Evolutionary conservation across 441 rosid species (phyloP).

Genomic region (Adansonia gregorii): DNA sequence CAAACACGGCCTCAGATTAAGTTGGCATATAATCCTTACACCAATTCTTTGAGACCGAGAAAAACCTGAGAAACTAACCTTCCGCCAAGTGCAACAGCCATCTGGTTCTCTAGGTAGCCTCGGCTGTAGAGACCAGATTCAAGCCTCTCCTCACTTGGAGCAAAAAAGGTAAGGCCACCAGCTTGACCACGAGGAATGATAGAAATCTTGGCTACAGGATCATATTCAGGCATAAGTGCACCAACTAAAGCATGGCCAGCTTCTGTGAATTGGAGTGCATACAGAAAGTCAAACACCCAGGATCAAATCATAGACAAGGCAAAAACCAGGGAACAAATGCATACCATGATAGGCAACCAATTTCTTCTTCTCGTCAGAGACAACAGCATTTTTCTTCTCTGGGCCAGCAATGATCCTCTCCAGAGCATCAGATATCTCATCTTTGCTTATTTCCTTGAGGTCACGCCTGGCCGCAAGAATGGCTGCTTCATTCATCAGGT

Average conservation of each 20-base stretch:
- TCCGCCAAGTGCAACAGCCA: constrained; percentile 97
- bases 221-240: constrained; percentile 93
- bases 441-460: constrained; percentile 94
- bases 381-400: constrained; percentile 93
- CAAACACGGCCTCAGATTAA: neutral
- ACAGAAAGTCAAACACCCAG: constrained; percentile 22
- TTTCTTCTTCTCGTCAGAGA: constrained; percentile 85
- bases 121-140: constrained; percentile 94
- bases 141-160: constrained; percentile 94
- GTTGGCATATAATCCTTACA: neutral
- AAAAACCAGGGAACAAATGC: neutral
- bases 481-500: constrained; percentile 95
- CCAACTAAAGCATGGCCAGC: constrained; percentile 97
- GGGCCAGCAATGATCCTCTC: constrained; percentile 99
- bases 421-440: constrained; percentile 91
- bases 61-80: constrained; percentile 52
- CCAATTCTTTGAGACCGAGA: neutral
- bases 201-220: constrained; percentile 93
- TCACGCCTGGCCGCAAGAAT: constrained; percentile 93
- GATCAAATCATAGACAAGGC: neutral
- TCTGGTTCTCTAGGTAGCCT: constrained; percentile 94
- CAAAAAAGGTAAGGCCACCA: constrained; percentile 91
- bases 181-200: constrained; percentile 98
- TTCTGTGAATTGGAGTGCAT: constrained; percentile 52
- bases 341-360: constrained; percentile 91